A percentile compares a stretch with the other conserved stretches of the same genome.
Evolutionary conservation across 176 grass and related monocot genomes (phyloP).

Genomic region (Microstegium vimineum): DNA sequence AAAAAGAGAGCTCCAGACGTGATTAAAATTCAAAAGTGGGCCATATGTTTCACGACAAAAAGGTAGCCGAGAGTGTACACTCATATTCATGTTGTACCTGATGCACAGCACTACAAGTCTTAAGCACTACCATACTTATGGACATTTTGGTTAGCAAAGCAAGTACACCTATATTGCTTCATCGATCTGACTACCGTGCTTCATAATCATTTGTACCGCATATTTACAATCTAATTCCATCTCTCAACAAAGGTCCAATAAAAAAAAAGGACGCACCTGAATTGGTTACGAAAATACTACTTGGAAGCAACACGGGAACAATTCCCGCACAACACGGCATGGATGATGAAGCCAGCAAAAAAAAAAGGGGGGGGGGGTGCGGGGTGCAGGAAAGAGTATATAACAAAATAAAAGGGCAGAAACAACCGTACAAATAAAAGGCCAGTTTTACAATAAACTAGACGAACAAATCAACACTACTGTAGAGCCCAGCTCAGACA

Average conservation of each 20-base stretch:
- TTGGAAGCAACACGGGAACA: no score
- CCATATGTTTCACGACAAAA: neutral
- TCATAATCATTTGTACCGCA: neutral
- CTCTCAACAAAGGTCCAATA: neutral
- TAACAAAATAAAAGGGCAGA: neutral
- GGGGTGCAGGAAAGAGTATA: neutral
- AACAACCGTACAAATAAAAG: neutral
- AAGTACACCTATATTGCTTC: neutral
- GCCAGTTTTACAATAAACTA: conserved; percentile 1
- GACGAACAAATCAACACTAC: no score
- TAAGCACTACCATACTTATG: neutral
- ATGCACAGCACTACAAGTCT: neutral
- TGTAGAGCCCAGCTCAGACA: neutral
- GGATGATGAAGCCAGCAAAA: no score
- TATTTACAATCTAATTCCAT: neutral
- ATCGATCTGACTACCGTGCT: neutral
- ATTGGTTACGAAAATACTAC: no score
- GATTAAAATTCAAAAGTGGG: neutral
- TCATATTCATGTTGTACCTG: neutral
- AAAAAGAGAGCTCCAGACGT: neutral
- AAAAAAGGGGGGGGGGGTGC: no score
- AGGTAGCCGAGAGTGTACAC: neutral
- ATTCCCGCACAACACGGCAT: no score
- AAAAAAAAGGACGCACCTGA: no score
- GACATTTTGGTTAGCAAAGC: conserved; percentile 19